Percentiles rank a stretch among this genome's conserved stretches.
Evolutionary conservation across 345 rosid genomes (phyloP).

Genomic region (Citropsis articulata): DNA sequence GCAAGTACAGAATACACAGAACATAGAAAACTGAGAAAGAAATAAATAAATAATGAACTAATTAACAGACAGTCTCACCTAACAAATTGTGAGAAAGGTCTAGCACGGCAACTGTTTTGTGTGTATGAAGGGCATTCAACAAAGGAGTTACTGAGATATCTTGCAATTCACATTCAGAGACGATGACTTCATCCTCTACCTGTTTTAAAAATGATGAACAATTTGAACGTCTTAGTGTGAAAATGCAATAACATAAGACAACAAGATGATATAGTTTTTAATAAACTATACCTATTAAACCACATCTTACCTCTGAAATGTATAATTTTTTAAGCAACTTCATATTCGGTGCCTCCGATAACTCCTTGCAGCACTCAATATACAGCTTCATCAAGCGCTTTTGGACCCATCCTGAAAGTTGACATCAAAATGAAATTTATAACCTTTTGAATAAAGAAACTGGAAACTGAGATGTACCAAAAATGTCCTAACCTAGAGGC

Average conservation of each 20-base stretch:
- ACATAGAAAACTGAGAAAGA: not conserved
- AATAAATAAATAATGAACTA: constrained; percentile 1
- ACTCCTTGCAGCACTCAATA: constrained; percentile 68
- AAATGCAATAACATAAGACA: not conserved
- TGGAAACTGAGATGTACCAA: not conserved
- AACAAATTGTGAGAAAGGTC: constrained; percentile 87
- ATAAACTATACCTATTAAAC: constrained; percentile 1
- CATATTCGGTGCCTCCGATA: constrained; percentile 69
- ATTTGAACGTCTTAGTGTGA: constrained; percentile 8
- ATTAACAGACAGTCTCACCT: constrained; percentile 45
- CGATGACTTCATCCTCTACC: constrained; percentile 89
- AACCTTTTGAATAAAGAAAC: not conserved
- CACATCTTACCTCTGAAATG: constrained; percentile 63
- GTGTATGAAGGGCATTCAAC: constrained; percentile 62
- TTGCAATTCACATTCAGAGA: constrained; percentile 86
- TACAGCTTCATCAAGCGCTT: constrained; percentile 86
- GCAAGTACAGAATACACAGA: not conserved
- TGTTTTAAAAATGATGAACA: constrained; percentile 25
- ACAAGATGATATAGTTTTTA: constrained; percentile 1
- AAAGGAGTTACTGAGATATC: constrained; percentile 83
- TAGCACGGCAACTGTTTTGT: constrained; percentile 65
- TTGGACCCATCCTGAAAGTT: constrained; percentile 82
- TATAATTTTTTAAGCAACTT: constrained; percentile 80
- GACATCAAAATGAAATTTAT: not conserved
- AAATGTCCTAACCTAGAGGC: not conserved